Conservation (phyloP, 768 basidiomycete species). For the Mycena venus region DNA sequence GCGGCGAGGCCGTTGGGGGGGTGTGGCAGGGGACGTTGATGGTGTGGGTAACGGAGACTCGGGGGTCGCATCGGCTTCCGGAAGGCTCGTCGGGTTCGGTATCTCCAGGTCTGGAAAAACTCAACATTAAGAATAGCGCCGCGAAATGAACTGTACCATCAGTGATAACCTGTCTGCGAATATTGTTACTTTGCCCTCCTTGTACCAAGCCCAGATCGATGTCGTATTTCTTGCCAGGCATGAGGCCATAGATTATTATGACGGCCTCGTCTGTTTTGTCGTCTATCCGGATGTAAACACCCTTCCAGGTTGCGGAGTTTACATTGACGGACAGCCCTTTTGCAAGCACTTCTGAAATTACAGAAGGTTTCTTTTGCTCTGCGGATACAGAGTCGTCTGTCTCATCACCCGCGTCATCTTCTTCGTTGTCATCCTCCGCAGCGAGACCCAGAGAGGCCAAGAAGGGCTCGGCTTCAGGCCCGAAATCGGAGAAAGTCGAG, state of each 20-base stretch:
- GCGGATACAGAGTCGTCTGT: conserved; percentile 42
- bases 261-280: conserved; percentile 89
- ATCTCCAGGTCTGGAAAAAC: conserved; percentile 27
- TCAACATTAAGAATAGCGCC: conserved; percentile 9
- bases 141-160: conserved; percentile 58
- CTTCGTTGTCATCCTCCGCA: conserved; percentile 46
- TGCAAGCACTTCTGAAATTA: conserved; percentile 77
- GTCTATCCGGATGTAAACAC: conserved; percentile 83
- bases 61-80: conserved; percentile 52
- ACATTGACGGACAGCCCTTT: conserved; percentile 86
- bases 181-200: conserved; percentile 60
- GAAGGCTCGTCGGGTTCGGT: conserved; percentile 12
- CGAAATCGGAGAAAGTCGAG: conserved; percentile 59
- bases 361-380: conserved; percentile 49
- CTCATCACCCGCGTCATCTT: conserved; percentile 52
- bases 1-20: too few relatives aligned
- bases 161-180: conserved; percentile 77
- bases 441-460: conserved; percentile 56
- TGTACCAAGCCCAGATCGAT: conserved; percentile 85
- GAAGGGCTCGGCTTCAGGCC: conserved; percentile 54
- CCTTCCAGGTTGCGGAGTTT: conserved; percentile 83
- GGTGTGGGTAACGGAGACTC: conserved; percentile 53
- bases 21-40: conserved; percentile 55
- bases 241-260: conserved; percentile 90
- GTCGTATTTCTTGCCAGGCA: conserved; percentile 92